phyloP scores from a whole-genome alignment of 1,284 basidiomycete species.

The Cryptococcus sp. region DNA sequence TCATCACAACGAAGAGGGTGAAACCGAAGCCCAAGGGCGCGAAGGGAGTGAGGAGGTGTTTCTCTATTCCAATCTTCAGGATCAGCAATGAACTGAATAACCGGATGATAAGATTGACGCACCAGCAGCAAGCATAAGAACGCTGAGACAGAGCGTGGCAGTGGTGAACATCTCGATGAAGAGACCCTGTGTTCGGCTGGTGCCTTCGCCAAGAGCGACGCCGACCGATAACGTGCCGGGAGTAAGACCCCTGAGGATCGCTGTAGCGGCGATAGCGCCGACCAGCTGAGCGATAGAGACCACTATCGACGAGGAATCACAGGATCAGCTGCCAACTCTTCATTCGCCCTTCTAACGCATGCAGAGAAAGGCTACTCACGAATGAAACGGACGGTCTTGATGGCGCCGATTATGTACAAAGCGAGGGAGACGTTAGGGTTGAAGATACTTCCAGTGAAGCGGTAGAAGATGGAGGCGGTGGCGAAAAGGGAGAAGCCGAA shows the following conservation, averaged over 20 bases:
- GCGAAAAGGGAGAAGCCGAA: slow-evolving; percentile 70
- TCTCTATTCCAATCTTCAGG: slow-evolving; percentile 13
- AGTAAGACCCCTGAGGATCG: slow-evolving; percentile 63
- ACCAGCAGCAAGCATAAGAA: slow-evolving; percentile 61
- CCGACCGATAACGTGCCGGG: slow-evolving; percentile 63
- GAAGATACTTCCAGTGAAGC: slow-evolving; percentile 68
- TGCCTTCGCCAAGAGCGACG: slow-evolving; percentile 51
- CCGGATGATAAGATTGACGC: slow-evolving; percentile 23
- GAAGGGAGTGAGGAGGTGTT: slow-evolving; percentile 68
- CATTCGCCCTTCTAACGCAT: background rate
- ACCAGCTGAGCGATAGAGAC: slow-evolving; percentile 63
- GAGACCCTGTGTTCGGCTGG: slow-evolving; percentile 54
- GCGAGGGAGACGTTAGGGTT: slow-evolving; percentile 70
- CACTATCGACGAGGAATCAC: slow-evolving; percentile 39
- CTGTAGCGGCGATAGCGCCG: slow-evolving; percentile 53
- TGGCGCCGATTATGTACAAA: slow-evolving; percentile 62
- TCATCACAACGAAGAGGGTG: slow-evolving; percentile 66
- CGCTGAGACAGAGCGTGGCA: slow-evolving; percentile 56
- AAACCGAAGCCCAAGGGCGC: slow-evolving; percentile 73
- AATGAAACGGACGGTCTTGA: slow-evolving; percentile 64
- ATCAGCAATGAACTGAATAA: slow-evolving; percentile 16
- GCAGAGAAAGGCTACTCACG: slow-evolving; percentile 21
- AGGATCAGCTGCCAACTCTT: background rate
- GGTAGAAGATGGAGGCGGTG: slow-evolving; percentile 71
- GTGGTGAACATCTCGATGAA: slow-evolving; percentile 76